phyloP scores from a whole-genome alignment of 352 stramenopile genomes.

The Pythium apleroticum region DNA sequence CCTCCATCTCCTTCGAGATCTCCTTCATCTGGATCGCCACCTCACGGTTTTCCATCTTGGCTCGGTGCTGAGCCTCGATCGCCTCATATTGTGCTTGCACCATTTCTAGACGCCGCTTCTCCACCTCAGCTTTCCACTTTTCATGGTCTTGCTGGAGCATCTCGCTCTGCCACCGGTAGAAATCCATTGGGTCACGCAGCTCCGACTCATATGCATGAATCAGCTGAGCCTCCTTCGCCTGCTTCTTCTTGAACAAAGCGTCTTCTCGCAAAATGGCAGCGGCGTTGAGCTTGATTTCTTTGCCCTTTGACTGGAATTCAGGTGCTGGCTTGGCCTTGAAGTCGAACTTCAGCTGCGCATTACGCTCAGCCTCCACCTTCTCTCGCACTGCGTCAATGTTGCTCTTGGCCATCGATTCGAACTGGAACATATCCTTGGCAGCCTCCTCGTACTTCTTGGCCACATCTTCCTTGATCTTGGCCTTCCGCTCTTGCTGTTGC shows the following conservation, averaged over 20 bases:
- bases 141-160: slow-evolving; percentile 84
- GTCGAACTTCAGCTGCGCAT: slow-evolving; percentile 60
- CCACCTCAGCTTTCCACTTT: slow-evolving; percentile 66
- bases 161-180: slow-evolving; percentile 87
- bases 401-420: slow-evolving; percentile 73
- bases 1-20: slow-evolving; percentile 60
- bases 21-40: slow-evolving; percentile 80
- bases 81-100: slow-evolving; percentile 82
- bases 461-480: slow-evolving; percentile 54
- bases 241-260: slow-evolving; percentile 90
- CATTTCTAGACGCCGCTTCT: slow-evolving; percentile 78
- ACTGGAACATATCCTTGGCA: slow-evolving; percentile 64
- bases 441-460: slow-evolving; percentile 77
- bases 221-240: slow-evolving; percentile 86
- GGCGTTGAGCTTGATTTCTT: slow-evolving; percentile 85
- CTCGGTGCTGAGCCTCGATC: slow-evolving; percentile 63
- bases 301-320: slow-evolving; percentile 33
- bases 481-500: slow-evolving; percentile 52
- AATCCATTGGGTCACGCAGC: slow-evolving; percentile 89
- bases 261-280: slow-evolving; percentile 92
- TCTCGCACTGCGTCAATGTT: slow-evolving; percentile 68
- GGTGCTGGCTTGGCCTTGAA: slow-evolving; percentile 79
- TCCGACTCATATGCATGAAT: slow-evolving; percentile 89
- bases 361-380: slow-evolving; percentile 66
- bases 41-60: slow-evolving; percentile 77